Percentiles rank a stretch among this genome's conserved stretches.
Evolutionary conservation across 106 monocot species (phyloP).

Genomic region (Allium cepa): DNA sequence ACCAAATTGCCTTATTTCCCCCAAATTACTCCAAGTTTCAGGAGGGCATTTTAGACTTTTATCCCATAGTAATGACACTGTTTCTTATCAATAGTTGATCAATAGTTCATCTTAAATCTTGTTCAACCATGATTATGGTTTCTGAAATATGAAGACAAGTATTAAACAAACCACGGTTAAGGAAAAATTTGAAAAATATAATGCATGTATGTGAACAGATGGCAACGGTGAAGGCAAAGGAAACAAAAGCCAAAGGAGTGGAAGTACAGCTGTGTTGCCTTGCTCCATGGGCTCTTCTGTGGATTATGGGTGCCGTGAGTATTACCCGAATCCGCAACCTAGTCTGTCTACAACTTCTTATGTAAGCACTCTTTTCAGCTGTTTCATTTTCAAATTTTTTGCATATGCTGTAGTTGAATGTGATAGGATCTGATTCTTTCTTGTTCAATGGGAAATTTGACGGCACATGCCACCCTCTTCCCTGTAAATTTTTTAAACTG

Average conservation of each 20-base stretch:
- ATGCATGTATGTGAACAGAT: not conserved
- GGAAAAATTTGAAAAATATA: not conserved
- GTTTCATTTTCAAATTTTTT: too few relatives aligned
- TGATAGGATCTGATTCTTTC: too few relatives aligned
- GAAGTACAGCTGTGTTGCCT: not conserved
- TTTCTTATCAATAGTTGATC: not conserved
- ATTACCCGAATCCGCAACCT: not conserved
- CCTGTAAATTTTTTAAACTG: too few relatives aligned
- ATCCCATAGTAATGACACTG: too few relatives aligned
- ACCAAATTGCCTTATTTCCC: too few relatives aligned
- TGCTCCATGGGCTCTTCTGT: conserved; percentile 26
- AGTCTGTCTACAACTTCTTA: not conserved
- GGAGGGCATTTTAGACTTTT: too few relatives aligned
- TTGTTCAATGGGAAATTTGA: too few relatives aligned
- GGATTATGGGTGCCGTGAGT: conserved; percentile 18
- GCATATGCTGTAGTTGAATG: too few relatives aligned
- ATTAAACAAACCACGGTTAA: not conserved
- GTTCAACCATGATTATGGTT: too few relatives aligned
- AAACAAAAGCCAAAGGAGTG: conserved; percentile 4
- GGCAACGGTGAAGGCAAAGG: conserved; percentile 2
- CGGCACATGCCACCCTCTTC: too few relatives aligned
- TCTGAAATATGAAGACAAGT: too few relatives aligned
- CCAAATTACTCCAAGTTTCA: too few relatives aligned
- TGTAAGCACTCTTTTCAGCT: not conserved
- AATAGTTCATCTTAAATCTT: not conserved